Percentiles rank a stretch among this genome's conserved stretches.
Evolutionary conservation across 2,329 filamentous ascomycete species (phyloP).

Genomic region (Colletotrichum falcatum): DNA sequence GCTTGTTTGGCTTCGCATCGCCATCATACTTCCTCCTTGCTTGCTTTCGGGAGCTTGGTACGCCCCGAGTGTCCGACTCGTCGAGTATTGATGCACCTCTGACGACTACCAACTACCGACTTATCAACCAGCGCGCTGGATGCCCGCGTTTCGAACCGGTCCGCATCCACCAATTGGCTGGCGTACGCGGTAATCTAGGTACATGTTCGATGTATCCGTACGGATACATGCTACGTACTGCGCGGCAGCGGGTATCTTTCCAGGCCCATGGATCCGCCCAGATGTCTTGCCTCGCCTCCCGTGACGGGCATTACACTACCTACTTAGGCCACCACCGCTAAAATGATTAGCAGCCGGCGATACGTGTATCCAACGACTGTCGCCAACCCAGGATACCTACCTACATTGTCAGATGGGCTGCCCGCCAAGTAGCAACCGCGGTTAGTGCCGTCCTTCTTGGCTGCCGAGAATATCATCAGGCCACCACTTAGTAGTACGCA

Average conservation of each 20-base stretch:
- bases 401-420: background rate
- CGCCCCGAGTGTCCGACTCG: too few relatives aligned
- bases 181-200: too few relatives aligned
- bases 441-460: too few relatives aligned
- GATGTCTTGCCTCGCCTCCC: background rate
- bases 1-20: too few relatives aligned
- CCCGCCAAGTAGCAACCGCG: too few relatives aligned
- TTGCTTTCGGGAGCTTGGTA: background rate
- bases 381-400: too few relatives aligned
- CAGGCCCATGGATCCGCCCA: constrained; percentile 1
- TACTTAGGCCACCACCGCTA: too few relatives aligned
- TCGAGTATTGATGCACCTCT: too few relatives aligned
- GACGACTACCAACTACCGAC: too few relatives aligned
- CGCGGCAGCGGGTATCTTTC: background rate
- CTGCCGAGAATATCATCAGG: background rate
- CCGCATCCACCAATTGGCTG: background rate
- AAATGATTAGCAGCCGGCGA: background rate
- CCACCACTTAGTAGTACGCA: background rate
- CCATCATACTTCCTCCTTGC: too few relatives aligned
- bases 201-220: too few relatives aligned
- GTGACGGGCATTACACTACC: background rate
- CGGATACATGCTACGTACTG: too few relatives aligned
- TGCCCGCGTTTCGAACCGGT: background rate
- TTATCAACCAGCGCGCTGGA: background rate
- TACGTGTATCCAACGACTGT: background rate